A percentile compares a stretch with the other conserved stretches of the same genome.
Conservation (phyloP, 164 flowering plant genomes). For the Magnolia kwangsiensis region DNA sequence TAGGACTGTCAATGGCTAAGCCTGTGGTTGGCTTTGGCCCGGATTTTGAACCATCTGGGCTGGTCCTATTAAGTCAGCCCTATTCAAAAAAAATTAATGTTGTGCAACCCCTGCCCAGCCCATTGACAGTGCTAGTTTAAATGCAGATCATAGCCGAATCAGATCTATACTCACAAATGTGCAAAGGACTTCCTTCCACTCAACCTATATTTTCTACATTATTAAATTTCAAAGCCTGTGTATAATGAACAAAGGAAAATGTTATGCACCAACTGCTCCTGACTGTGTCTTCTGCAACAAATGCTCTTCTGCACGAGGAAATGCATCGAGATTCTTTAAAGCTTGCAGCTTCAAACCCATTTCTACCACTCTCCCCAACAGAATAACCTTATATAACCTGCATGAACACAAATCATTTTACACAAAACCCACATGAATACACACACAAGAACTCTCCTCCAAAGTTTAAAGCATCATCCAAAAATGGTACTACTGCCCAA, state of each 20-base stretch:
- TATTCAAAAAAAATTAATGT: neutral
- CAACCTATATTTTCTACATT: too few relatives aligned
- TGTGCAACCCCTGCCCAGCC: neutral
- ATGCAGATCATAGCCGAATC: too few relatives aligned
- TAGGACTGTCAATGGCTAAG: neutral
- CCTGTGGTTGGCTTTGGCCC: neutral
- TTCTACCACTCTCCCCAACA: slow-evolving; percentile 2
- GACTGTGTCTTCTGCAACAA: slow-evolving; percentile 85
- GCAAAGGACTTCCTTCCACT: too few relatives aligned
- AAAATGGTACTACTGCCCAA: too few relatives aligned
- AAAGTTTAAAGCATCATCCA: too few relatives aligned
- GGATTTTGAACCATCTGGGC: neutral
- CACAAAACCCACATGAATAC: too few relatives aligned
- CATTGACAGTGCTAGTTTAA: too few relatives aligned
- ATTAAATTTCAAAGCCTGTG: neutral
- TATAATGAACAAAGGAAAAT: neutral
- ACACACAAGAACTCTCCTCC: too few relatives aligned
- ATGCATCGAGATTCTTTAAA: slow-evolving; percentile 78
- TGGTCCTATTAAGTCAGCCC: neutral
- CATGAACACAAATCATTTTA: too few relatives aligned
- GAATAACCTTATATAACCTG: neutral
- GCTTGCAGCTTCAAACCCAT: slow-evolving; percentile 83
- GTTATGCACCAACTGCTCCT: slow-evolving; percentile 76
- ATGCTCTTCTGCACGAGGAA: slow-evolving; percentile 98
- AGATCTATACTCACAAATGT: too few relatives aligned